phyloP scores from a whole-genome alignment of 1,139 yeast species.

The Kodamaea anthophila region DNA sequence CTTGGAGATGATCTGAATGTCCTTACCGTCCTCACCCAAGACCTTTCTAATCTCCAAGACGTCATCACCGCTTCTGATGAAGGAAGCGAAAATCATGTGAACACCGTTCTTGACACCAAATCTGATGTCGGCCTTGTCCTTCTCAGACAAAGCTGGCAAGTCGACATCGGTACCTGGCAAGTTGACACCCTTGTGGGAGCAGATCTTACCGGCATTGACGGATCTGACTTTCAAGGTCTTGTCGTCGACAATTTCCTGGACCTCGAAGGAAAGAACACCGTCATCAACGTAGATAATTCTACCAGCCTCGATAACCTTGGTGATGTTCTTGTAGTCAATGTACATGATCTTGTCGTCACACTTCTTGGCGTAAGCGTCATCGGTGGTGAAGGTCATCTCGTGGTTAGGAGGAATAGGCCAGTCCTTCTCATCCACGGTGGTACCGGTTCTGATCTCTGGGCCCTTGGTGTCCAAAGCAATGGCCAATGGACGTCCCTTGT shows the following conservation, averaged over 20 bases:
- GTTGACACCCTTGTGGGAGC: conserved; percentile 98
- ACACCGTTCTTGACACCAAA: conserved; percentile 97
- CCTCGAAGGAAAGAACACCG: conserved; percentile 96
- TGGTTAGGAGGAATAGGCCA: conserved; percentile 80
- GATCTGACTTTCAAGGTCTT: conserved; percentile 80
- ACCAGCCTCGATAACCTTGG: conserved; percentile 86
- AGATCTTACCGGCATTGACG: conserved; percentile 90
- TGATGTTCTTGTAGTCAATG: conserved; percentile 92
- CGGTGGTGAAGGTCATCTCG: conserved; percentile 90
- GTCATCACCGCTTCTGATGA: conserved; percentile 92
- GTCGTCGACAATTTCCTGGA: conserved; percentile 71
- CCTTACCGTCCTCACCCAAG: conserved; percentile 93
- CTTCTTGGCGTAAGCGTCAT: conserved; percentile 64
- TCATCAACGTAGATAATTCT: conserved; percentile 91
- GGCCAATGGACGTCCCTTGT: conserved; percentile 94
- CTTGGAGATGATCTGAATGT: conserved; percentile 92
- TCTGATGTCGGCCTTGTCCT: conserved; percentile 83
- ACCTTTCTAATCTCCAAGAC: conserved; percentile 86
- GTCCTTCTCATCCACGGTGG: conserved; percentile 73
- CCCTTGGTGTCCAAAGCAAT: conserved; percentile 99
- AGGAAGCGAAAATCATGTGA: conserved; percentile 97
- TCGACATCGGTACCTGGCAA: conserved; percentile 99
- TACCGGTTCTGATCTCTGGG: conserved; percentile 98
- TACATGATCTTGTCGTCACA: conserved; percentile 79
- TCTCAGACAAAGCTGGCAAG: conserved; percentile 94